phyloP scores from a whole-genome alignment of 2,329 filamentous ascomycete genomes.

The Lachnellula hyalina region DNA sequence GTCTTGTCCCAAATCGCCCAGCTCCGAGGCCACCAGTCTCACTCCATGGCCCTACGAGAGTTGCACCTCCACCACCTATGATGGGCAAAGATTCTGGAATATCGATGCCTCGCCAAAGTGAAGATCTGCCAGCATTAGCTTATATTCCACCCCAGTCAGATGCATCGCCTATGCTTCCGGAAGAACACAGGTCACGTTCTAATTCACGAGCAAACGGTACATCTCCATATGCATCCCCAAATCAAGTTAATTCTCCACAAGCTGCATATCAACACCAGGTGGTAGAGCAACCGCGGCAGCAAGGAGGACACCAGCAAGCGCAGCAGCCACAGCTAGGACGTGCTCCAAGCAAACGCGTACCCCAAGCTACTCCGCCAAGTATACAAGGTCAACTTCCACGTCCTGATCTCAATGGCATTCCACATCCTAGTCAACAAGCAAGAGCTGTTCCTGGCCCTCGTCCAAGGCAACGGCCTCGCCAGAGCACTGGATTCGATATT shows the following conservation, averaged over 20 bases:
- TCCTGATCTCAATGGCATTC: constrained; percentile 34
- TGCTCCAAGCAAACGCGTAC: constrained; percentile 67
- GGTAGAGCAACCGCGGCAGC: constrained; percentile 81
- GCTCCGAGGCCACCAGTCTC: constrained; percentile 85
- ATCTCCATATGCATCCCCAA: constrained; percentile 29
- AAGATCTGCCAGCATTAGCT: constrained; percentile 42
- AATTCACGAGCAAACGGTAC: constrained; percentile 58
- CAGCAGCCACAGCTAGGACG: constrained; percentile 71
- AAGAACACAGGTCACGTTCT: constrained; percentile 63
- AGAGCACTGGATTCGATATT: constrained; percentile 78
- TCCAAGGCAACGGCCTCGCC: constrained; percentile 70
- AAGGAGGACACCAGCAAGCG: constrained; percentile 46
- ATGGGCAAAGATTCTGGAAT: constrained; percentile 58
- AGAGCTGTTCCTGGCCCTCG: constrained; percentile 51
- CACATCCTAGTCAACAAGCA: constrained; percentile 31
- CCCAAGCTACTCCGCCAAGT: constrained; percentile 45
- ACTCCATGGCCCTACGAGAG: constrained; percentile 56
- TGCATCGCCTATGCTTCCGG: constrained; percentile 51
- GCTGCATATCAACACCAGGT: constrained; percentile 56
- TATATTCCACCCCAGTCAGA: constrained; percentile 28
- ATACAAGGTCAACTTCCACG: constrained; percentile 45
- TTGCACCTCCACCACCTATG: constrained; percentile 52
- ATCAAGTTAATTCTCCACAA: constrained; percentile 26
- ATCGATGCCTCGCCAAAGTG: constrained; percentile 52
- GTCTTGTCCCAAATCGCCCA: constrained; percentile 71